phyloP scores from a whole-genome alignment of 2,329 filamentous ascomycete genomes.

The Pseudogymnoascus sp. region DNA sequence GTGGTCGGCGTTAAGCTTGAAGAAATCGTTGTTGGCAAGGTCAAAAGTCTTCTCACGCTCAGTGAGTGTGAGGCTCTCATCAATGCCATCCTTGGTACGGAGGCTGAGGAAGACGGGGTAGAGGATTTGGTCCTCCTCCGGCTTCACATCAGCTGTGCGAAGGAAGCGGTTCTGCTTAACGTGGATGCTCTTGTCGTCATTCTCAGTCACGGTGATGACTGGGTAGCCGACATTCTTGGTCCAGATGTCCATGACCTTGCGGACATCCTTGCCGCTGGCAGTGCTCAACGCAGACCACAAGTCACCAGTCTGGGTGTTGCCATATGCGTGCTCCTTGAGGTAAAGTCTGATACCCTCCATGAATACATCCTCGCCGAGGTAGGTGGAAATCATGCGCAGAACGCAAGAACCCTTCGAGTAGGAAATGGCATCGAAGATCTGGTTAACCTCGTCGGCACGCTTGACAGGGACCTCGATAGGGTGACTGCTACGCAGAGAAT shows the following conservation, averaged over 20 bases:
- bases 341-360: slow-evolving; percentile 86
- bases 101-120: slow-evolving; percentile 87
- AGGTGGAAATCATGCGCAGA: slow-evolving; percentile 93
- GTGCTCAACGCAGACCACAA: slow-evolving; percentile 82
- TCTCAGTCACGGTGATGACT: slow-evolving; percentile 77
- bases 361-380: slow-evolving; percentile 86
- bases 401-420: slow-evolving; percentile 97
- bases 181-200: slow-evolving; percentile 63
- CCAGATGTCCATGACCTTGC: slow-evolving; percentile 90
- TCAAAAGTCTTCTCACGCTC: slow-evolving; percentile 71
- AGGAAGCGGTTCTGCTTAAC: slow-evolving; percentile 95
- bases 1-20: slow-evolving; percentile 94
- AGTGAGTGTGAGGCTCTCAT: slow-evolving; percentile 63
- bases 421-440: slow-evolving; percentile 96
- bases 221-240: slow-evolving; percentile 94
- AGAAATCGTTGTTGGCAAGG: slow-evolving; percentile 75
- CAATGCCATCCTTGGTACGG: slow-evolving; percentile 72
- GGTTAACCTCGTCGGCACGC: slow-evolving; percentile 90
- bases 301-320: slow-evolving; percentile 85
- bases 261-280: slow-evolving; percentile 84
- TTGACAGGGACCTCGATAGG: slow-evolving; percentile 96
- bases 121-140: slow-evolving; percentile 80
- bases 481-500: slow-evolving; percentile 88
- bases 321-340: slow-evolving; percentile 93
- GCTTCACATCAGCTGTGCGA: slow-evolving; percentile 83